These are phyloP conservation scores for Papiliotrema flavescens DNA, from an alignment of 1,284 basidiomycete species.

Conservation along the genomic window DNA sequence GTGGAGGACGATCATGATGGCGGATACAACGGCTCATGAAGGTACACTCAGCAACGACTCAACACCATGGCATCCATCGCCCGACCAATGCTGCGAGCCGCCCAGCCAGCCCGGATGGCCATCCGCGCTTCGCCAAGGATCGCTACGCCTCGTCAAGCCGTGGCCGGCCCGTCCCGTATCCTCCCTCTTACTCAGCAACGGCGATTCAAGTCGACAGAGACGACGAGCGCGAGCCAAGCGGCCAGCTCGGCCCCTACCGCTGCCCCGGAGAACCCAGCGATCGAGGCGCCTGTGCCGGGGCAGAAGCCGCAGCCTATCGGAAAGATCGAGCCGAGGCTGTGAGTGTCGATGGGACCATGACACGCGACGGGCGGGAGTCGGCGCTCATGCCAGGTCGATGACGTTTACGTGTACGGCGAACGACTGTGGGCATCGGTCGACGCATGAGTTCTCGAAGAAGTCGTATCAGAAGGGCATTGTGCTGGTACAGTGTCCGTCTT, in stretches of 20 bases:
- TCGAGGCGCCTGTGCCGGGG: slow-evolving; percentile 22
- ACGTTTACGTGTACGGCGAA: slow-evolving; percentile 85
- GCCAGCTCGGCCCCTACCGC: no score
- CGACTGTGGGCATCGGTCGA: slow-evolving; percentile 73
- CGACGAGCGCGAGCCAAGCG: no score
- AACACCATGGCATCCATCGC: background rate
- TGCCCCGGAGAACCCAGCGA: slow-evolving; percentile 5
- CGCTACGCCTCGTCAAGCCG: background rate
- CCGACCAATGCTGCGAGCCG: background rate
- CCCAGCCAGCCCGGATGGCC: background rate
- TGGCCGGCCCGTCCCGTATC: background rate
- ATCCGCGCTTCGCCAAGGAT: background rate
- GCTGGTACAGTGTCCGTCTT: slow-evolving; percentile 84
- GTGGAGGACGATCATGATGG: no score
- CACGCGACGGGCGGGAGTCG: background rate
- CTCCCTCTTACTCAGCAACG: no score
- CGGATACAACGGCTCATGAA: no score
- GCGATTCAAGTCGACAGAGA: no score
- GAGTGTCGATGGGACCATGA: slow-evolving; percentile 2
- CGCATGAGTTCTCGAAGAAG: slow-evolving; percentile 80
- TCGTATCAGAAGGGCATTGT: slow-evolving; percentile 88
- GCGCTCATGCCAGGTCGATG: slow-evolving; percentile 51
- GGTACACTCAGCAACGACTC: no score
- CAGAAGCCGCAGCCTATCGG: slow-evolving; percentile 25
- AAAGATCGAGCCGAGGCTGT: slow-evolving; percentile 41